Percentiles rank a stretch among this genome's conserved stretches.
phyloP scores from a whole-genome alignment of 148 eudicot species.

The Amaranthus palmeri region DNA sequence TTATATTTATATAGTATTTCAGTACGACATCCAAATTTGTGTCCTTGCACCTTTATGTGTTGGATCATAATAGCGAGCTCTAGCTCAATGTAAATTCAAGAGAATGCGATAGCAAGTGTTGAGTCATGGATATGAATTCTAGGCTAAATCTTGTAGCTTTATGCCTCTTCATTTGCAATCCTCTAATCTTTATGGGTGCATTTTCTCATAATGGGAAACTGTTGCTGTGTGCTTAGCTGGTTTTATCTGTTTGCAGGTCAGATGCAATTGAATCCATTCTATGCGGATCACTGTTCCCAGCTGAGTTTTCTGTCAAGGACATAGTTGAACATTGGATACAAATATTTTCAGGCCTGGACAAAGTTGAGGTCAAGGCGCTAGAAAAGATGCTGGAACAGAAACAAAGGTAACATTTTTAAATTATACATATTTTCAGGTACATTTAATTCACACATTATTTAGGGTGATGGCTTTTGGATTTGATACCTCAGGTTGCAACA shows the following conservation, averaged over 20 bases:
- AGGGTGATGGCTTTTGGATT: conserved; percentile 18
- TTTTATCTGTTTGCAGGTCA: conserved; percentile 56
- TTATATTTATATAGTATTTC: no score
- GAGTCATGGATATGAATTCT: not conserved
- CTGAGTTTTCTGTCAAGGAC: conserved; percentile 62
- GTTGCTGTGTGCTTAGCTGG: conserved; percentile 13
- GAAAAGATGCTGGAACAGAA: conserved; percentile 95
- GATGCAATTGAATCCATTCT: conserved; percentile 72
- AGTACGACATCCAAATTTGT: no score
- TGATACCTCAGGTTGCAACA: conserved; percentile 66
- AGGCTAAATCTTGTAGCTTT: not conserved
- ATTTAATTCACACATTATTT: not conserved
- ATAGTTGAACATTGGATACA: conserved; percentile 63
- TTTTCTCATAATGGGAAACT: not conserved
- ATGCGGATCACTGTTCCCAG: conserved; percentile 61
- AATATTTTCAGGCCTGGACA: conserved; percentile 68
- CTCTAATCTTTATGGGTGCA: not conserved
- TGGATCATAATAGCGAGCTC: no score
- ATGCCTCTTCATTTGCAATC: not conserved
- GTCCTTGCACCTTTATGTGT: no score
- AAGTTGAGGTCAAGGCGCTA: conserved; percentile 88
- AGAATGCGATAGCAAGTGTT: no score
- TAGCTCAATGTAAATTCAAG: no score
- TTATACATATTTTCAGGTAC: not conserved
- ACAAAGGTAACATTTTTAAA: conserved; percentile 54